phyloP scores from a whole-genome alignment of 2,329 filamentous ascomycete genomes.

The Alternaria triticina region DNA sequence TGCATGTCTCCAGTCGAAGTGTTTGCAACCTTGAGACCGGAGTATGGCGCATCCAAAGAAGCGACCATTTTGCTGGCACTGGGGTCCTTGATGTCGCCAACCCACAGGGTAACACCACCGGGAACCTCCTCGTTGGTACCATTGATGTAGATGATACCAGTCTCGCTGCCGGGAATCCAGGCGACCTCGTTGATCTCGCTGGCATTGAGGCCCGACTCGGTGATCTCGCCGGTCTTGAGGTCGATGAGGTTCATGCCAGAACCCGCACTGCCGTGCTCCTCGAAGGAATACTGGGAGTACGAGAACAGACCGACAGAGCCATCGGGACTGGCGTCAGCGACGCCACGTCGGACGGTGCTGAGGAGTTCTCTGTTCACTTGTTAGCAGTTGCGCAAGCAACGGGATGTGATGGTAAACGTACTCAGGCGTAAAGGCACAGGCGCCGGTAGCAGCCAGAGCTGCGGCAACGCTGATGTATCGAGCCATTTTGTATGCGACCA shows the following conservation, averaged over 20 bases:
- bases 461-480: constrained; percentile 41
- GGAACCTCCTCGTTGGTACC: constrained; percentile 65
- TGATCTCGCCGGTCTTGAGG: constrained; percentile 42
- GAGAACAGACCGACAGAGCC: constrained; percentile 71
- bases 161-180: constrained; percentile 44
- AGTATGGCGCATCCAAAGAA: constrained; percentile 55
- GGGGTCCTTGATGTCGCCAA: constrained; percentile 40
- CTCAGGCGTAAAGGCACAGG: constrained; percentile 44
- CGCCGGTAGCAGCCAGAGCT: constrained; percentile 43
- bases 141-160: constrained; percentile 68
- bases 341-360: constrained; percentile 74
- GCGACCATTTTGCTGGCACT: constrained; percentile 41
- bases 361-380: constrained; percentile 57
- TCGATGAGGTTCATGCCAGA: constrained; percentile 54
- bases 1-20: constrained; percentile 49
- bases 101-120: constrained; percentile 46
- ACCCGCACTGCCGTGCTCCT: constrained; percentile 67
- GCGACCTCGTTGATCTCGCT: constrained; percentile 43
- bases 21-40: constrained; percentile 57
- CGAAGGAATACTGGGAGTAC: constrained; percentile 79
- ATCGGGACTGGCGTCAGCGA: constrained; percentile 69
- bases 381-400: background rate
- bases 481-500: constrained; percentile 42
- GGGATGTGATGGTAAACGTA: constrained; percentile 19
- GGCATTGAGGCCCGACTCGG: constrained; percentile 37